Conservation (phyloP, 1,284 basidiomycete species). For the Meripilus lineatus region DNA sequence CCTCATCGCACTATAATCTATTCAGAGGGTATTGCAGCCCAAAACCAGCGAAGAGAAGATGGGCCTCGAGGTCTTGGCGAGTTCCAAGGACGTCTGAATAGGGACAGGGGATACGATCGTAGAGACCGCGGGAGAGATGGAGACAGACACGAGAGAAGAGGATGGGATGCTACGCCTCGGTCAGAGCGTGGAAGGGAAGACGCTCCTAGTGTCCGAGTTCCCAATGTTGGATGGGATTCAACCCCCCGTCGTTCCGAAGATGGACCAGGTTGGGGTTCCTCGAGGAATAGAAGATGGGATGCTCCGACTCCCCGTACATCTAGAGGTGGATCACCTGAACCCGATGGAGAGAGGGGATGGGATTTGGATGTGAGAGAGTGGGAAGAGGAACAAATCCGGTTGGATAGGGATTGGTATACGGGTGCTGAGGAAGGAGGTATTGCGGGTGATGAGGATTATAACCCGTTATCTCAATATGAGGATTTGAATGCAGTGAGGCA, state of each 20-base stretch:
- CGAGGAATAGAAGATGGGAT: constrained; percentile 67
- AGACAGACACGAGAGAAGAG: constrained; percentile 24
- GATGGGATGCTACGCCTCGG: constrained; percentile 73
- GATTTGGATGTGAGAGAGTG: constrained; percentile 77
- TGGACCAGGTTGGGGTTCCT: constrained; percentile 46
- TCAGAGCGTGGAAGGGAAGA: constrained; percentile 60
- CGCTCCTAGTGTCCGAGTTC: constrained; percentile 82
- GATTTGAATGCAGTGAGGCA: constrained; percentile 71
- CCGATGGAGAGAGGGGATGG: constrained; percentile 52
- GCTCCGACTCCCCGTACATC: constrained; percentile 76
- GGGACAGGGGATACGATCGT: constrained; percentile 38
- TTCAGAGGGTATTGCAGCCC: constrained; percentile 59
- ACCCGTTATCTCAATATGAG: constrained; percentile 90
- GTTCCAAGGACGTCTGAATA: constrained; percentile 64
- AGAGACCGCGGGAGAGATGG: constrained; percentile 22
- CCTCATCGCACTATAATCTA: constrained; percentile 3
- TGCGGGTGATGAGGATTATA: constrained; percentile 87
- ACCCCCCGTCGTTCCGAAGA: constrained; percentile 64
- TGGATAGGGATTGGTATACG: constrained; percentile 95
- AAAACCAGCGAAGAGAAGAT: constrained; percentile 47
- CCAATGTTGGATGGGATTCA: constrained; percentile 87
- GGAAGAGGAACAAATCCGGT: constrained; percentile 88
- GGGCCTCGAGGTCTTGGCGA: constrained; percentile 65
- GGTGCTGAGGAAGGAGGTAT: constrained; percentile 83
- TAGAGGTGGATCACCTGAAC: constrained; percentile 47